phyloP scores from a whole-genome alignment of 495 filamentous ascomycete species.

The Aspergillus panamensis region DNA sequence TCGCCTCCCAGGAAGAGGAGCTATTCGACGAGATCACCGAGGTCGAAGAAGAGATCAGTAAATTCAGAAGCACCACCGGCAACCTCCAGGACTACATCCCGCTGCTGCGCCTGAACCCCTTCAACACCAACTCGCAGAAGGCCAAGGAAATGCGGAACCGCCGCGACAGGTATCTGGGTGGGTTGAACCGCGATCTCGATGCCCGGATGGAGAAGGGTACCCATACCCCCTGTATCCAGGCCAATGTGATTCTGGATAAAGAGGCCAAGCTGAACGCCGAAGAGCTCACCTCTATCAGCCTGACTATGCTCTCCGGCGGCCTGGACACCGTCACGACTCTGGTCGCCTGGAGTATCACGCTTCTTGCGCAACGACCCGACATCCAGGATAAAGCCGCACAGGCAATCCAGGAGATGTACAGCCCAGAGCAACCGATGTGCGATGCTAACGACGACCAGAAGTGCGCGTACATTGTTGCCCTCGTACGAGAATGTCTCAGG shows the following conservation, averaged over 20 bases:
- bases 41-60: slow-evolving; percentile 58
- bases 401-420: slow-evolving; percentile 54
- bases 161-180: slow-evolving; percentile 55
- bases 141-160: slow-evolving; percentile 57
- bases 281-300: slow-evolving; percentile 59
- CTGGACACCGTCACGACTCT: slow-evolving; percentile 62
- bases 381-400: slow-evolving; percentile 57
- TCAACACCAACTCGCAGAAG: slow-evolving; percentile 47
- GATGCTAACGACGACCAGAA: slow-evolving; percentile 59
- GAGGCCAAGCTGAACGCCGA: slow-evolving; percentile 55
- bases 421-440: slow-evolving; percentile 51
- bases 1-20: slow-evolving; percentile 53
- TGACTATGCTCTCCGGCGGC: slow-evolving; percentile 61
- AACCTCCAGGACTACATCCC: slow-evolving; percentile 66
- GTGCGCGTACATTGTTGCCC: slow-evolving; percentile 55
- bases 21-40: slow-evolving; percentile 61
- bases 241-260: slow-evolving; percentile 59
- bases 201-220: slow-evolving; percentile 56
- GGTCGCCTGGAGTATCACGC: slow-evolving; percentile 59
- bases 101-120: slow-evolving; percentile 54
- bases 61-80: slow-evolving; percentile 56
- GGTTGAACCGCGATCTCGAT: slow-evolving; percentile 51
- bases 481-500: slow-evolving; percentile 58
- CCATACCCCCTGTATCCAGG: slow-evolving; percentile 61
- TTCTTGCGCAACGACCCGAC: slow-evolving; percentile 55